phyloP scores from a whole-genome alignment of 768 basidiomycete species.

The Cantharellus cinnabarinus region DNA sequence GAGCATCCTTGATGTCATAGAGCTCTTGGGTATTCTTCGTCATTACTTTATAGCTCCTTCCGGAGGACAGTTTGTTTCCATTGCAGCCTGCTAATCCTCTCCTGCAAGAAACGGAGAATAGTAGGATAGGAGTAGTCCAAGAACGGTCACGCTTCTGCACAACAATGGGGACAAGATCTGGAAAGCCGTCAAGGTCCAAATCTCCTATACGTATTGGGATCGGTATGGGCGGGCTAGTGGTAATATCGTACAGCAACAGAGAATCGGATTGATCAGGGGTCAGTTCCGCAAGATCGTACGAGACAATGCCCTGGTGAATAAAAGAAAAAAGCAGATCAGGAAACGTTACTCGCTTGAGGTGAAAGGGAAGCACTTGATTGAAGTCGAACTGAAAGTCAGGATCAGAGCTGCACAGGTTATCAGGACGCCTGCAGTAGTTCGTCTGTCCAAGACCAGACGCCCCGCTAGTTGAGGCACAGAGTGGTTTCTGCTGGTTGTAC shows the following conservation, averaged over 20 bases:
- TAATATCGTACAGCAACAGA: slow-evolving; percentile 51
- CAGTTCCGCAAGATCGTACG: slow-evolving; percentile 16
- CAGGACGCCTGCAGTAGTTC: slow-evolving; percentile 49
- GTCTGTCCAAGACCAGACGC: slow-evolving; percentile 21
- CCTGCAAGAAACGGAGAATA: slow-evolving; percentile 42
- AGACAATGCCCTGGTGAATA: neutral
- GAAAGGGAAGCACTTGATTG: slow-evolving; percentile 17
- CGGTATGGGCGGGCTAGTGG: slow-evolving; percentile 46
- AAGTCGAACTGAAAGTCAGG: slow-evolving; percentile 62
- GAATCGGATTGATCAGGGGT: slow-evolving; percentile 25
- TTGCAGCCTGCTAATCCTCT: slow-evolving; percentile 7
- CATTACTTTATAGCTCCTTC: slow-evolving; percentile 40
- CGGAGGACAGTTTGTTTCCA: slow-evolving; percentile 12
- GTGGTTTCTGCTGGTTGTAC: slow-evolving; percentile 75
- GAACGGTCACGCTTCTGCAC: slow-evolving; percentile 21
- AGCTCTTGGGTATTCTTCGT: slow-evolving; percentile 37
- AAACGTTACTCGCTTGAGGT: slow-evolving; percentile 17
- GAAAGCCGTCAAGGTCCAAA: slow-evolving; percentile 83
- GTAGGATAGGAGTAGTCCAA: slow-evolving; percentile 29
- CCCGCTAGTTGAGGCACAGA: slow-evolving; percentile 44
- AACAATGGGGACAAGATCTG: slow-evolving; percentile 53
- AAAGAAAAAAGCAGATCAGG: neutral
- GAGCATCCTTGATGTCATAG: slow-evolving; percentile 52
- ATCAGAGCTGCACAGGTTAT: slow-evolving; percentile 68
- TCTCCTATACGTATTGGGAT: slow-evolving; percentile 71